Conservation (phyloP, 1,139 yeast species). For the Sugiyamaella neomexicana region DNA sequence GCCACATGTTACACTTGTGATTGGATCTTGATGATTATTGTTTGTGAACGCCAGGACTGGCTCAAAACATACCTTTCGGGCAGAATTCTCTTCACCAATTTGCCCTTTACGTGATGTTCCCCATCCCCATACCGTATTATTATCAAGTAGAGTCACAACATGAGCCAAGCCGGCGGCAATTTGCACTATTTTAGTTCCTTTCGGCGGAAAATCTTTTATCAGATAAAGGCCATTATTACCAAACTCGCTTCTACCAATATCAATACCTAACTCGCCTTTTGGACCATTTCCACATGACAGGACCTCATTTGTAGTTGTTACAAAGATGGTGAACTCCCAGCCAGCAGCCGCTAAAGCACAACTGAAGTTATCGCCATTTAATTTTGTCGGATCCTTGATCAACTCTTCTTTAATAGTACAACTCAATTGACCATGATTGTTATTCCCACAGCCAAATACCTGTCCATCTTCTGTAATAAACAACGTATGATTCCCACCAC, state of each 20-base stretch:
- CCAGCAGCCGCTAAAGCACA: constrained; percentile 52
- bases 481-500: constrained; percentile 88
- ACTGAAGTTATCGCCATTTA: neutral
- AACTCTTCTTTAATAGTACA: neutral
- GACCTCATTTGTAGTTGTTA: constrained; percentile 46
- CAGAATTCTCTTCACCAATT: constrained; percentile 39
- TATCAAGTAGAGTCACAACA: constrained; percentile 48
- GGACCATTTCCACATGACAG: constrained; percentile 61
- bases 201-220: constrained; percentile 27
- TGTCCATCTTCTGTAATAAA: constrained; percentile 55
- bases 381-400: neutral
- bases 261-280: constrained; percentile 77
- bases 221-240: neutral
- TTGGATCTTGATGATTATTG: constrained; percentile 8
- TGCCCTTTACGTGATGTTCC: constrained; percentile 82
- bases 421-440: constrained; percentile 57
- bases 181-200: constrained; percentile 27
- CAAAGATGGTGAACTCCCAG: constrained; percentile 71
- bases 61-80: constrained; percentile 24
- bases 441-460: constrained; percentile 61
- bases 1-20: constrained; percentile 36
- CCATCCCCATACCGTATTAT: constrained; percentile 67
- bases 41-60: constrained; percentile 31
- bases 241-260: constrained; percentile 44
- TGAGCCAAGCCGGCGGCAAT: constrained; percentile 59